A percentile compares a stretch with the other conserved stretches of the same genome.
Conservation (phyloP, 345 rosid species). For the Barbarea vulgaris region DNA sequence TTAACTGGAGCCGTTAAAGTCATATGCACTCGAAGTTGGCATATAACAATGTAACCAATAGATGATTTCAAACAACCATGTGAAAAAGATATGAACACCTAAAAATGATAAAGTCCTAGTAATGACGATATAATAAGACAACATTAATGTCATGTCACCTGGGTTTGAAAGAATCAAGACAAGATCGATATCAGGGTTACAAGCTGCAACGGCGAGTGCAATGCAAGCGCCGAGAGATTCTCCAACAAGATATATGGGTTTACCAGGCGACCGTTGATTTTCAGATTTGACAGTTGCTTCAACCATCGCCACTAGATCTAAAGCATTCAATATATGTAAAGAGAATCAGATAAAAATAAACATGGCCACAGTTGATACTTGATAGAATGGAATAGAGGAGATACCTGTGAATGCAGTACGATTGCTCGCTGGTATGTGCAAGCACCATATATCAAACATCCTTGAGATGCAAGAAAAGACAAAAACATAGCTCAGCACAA, state of each 20-base stretch:
- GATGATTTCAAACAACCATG: constrained; percentile 13
- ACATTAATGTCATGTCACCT: constrained; percentile 48
- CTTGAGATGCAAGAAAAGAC: constrained; percentile 40
- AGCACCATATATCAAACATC: constrained; percentile 71
- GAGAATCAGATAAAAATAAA: not conserved
- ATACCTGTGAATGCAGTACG: constrained; percentile 67
- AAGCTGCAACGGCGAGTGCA: constrained; percentile 69
- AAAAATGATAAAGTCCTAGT: not conserved
- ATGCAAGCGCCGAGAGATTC: constrained; percentile 85
- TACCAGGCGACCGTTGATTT: constrained; percentile 41
- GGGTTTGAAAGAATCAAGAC: constrained; percentile 69
- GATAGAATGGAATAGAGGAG: not conserved
- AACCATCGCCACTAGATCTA: constrained; percentile 67
- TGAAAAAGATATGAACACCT: constrained; percentile 2
- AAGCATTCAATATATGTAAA: constrained; percentile 5
- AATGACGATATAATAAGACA: not conserved
- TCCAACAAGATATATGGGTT: constrained; percentile 82
- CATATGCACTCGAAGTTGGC: not conserved
- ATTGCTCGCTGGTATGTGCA: constrained; percentile 80
- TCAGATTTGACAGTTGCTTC: constrained; percentile 56
- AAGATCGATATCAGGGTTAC: constrained; percentile 69
- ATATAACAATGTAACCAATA: constrained; percentile 23
- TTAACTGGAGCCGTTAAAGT: not conserved
- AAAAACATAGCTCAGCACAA: not conserved
- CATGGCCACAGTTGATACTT: not conserved